Conservation (phyloP, 345 rosid species). For the Dipteronia sinensis region DNA sequence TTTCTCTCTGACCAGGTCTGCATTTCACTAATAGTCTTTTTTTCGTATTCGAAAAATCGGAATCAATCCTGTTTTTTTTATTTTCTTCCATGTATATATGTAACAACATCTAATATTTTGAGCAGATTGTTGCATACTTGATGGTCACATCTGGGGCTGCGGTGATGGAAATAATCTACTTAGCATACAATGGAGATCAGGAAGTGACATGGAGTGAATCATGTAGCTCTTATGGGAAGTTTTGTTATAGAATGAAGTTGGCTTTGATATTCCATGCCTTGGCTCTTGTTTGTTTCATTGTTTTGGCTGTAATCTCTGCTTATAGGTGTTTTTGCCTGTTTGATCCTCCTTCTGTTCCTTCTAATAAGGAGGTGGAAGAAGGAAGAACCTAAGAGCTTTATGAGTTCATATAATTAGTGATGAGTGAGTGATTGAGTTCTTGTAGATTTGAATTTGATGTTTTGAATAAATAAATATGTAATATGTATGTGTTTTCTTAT, state of each 20-base stretch:
- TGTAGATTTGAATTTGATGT: too few relatives aligned
- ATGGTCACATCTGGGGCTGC: conserved; percentile 81
- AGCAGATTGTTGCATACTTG: conserved; percentile 74
- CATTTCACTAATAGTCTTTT: not conserved
- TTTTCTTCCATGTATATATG: not conserved
- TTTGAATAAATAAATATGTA: not conserved
- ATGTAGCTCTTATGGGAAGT: conserved; percentile 60
- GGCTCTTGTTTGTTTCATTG: conserved; percentile 55
- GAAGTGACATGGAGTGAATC: conserved; percentile 86
- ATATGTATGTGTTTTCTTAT: too few relatives aligned
- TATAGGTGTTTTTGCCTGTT: conserved; percentile 67
- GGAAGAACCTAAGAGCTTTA: conserved; percentile 11
- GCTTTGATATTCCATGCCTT: conserved; percentile 67
- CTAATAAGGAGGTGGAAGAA: conserved; percentile 30
- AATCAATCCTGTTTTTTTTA: not conserved
- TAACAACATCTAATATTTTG: not conserved
- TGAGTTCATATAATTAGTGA: not conserved
- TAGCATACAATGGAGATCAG: conserved; percentile 67
- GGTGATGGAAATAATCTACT: conserved; percentile 56
- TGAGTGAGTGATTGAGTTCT: not conserved
- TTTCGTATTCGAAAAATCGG: not conserved
- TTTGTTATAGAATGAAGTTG: conserved; percentile 55
- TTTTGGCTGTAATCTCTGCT: conserved; percentile 73
- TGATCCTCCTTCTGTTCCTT: conserved; percentile 57
- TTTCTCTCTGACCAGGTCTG: conserved; percentile 87